Evolutionary conservation across 345 rosid species (phyloP), one percentile per base, ranked within the genome.

Genomic region (Arabis alpina): DNA sequence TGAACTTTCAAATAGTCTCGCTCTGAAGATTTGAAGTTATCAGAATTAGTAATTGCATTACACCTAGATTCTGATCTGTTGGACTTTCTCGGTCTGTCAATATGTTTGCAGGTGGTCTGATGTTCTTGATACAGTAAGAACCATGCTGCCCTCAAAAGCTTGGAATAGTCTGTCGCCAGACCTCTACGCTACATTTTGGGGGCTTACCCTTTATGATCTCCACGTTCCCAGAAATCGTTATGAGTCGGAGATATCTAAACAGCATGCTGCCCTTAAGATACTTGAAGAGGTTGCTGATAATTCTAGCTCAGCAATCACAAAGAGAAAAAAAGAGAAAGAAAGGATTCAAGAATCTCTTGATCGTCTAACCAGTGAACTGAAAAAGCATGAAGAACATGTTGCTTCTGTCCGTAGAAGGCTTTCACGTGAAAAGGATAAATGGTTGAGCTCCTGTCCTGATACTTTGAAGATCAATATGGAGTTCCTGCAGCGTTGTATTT

Each of bases 91-190:
- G 50, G 9, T 13, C 50, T 41, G 54, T 19, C 34, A 50, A 53
- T 66, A 19, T 61, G 61, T 66, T 30, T 80, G 83, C 95, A 95
- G 99, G 87, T 95, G 99, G 99, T 87, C 86, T 34, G 96, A 85
- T 76, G 92, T 95, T 82, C 98, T 90, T 66, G 88, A 77, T 69
- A 85, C 89, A 72, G 94, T 92, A 60, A 95, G 81, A 81, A 82
- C 92, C 47, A 88, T 90, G 96, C 78, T 95, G 64, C 99, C 99
- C 50, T 73, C 91, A 52, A 95, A 82, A 83, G 98, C 99, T 62
- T 95, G 99, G 99, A 95, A 95, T 78, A 95, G 99, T 80, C 91
- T 95, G 40, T 95, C 99, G 51, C 98, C 99, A 30, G 97, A 95
- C 82, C 96, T 95, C 61, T 92, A 90, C 72, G 91, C 91, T 16